Evolutionary conservation across 495 filamentous ascomycete species (phyloP).

Genomic region (Aspergillus incahuasiensis): DNA sequence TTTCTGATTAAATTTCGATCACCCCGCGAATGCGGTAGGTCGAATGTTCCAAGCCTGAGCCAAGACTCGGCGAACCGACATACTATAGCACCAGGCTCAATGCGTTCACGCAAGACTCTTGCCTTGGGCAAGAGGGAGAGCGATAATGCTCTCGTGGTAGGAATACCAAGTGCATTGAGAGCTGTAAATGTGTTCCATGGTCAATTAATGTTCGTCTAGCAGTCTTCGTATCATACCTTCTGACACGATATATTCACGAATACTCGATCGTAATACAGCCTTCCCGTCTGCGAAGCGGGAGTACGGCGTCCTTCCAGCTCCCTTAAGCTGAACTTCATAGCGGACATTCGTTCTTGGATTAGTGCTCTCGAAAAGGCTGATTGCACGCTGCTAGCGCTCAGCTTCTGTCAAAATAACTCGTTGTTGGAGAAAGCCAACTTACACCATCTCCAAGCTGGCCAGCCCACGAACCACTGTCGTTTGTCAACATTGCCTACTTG

Average conservation of each 20-base stretch:
- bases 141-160: conserved; percentile 79
- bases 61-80: conserved; percentile 85
- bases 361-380: conserved; percentile 85
- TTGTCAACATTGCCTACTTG: conserved; percentile 14
- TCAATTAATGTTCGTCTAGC: not conserved
- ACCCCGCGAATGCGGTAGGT: conserved; percentile 74
- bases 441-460: conserved; percentile 89
- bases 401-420: not conserved
- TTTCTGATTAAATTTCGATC: conserved; percentile 68
- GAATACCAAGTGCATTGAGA: conserved; percentile 77
- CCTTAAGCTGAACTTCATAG: conserved; percentile 92
- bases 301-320: conserved; percentile 89
- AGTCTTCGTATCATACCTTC: conserved; percentile 50
- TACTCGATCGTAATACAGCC: conserved; percentile 84
- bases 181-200: conserved; percentile 24
- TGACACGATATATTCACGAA: conserved; percentile 88
- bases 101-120: conserved; percentile 69
- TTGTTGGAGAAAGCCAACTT: conserved; percentile 12
- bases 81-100: conserved; percentile 94
- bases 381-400: conserved; percentile 55
- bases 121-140: conserved; percentile 69
- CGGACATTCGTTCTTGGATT: conserved; percentile 66
- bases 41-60: conserved; percentile 93
- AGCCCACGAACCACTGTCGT: conserved; percentile 70
- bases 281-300: conserved; percentile 97